Evolutionary conservation across 257 asterid genomes (phyloP), one percentile per base, ranked within the genome.

Genomic region (Lantana camara): DNA sequence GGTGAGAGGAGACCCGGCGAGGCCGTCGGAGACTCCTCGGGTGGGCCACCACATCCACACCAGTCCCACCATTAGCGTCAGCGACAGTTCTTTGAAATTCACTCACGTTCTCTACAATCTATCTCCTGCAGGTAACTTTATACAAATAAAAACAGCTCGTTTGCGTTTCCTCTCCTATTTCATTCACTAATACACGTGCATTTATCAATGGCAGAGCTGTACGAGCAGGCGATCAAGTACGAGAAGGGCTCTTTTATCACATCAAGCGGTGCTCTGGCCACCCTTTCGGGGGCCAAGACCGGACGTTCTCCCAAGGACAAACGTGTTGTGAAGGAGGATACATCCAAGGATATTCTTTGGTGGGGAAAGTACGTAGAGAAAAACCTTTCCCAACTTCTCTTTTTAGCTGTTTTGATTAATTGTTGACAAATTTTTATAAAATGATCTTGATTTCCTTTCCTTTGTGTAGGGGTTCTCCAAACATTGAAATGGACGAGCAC

Each of bases 401-500:
- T 23, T 7, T 7, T n/a, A n/a, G n/a, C n/a, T n/a, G n/a, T n/a
- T n/a, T n/a, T n/a, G n/a, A 5, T 1, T 29, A 0, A 0, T 12
- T 13, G 7, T 11, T 5, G 19, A 53, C 0, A 27, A 27, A n/a
- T 46, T 10, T 16, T 24, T 7, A 9, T 47, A 34, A 6, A 37
- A 6, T 32, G 11, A 29, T 53, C 16, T 23, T 9, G 3, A 29
- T 58, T 38, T 41, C 3, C 29, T 10, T 13, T 12, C 8, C 9
- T 19, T 51, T 0, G 38, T 53, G 22, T 19, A 91, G 98, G 79
- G 98, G 98, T 9, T 85, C 98, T 0, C 98, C 98, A 11, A 89
- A 92, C 69, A 92, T 92, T 44, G 98, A 92, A 78, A 92, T 92
- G 98, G 97, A 92, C 44, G 98, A 89, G 81, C 96, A 89, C 11